Percentiles rank a stretch among this genome's conserved stretches.
Evolutionary conservation across 768 basidiomycete genomes (phyloP).

Genomic region (Mycena epipterygia): DNA sequence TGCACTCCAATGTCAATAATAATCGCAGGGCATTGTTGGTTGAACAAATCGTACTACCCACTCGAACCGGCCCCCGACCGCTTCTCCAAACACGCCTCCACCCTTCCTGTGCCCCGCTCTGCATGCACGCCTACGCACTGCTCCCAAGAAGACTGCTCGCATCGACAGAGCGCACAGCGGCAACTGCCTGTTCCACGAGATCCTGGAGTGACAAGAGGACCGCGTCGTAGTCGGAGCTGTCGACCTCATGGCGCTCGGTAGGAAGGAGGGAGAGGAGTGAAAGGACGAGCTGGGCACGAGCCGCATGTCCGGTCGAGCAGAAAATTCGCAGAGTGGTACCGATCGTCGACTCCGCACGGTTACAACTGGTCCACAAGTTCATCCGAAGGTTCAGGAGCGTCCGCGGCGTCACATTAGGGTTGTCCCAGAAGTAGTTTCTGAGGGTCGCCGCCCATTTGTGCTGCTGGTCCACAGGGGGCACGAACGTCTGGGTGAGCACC

Average conservation of each 20-base stretch:
- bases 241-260: not conserved
- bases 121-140: too few species aligned
- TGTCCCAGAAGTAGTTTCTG: constrained; percentile 19
- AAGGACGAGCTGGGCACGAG: not conserved
- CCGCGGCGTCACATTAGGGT: not conserved
- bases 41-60: too few species aligned
- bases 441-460: too few species aligned
- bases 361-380: not conserved
- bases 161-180: too few species aligned
- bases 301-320: not conserved
- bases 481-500: too few species aligned
- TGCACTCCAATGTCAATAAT: not conserved
- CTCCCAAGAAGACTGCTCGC: too few species aligned
- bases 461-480: too few species aligned
- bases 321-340: not conserved
- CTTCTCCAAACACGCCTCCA: too few species aligned
- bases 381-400: not conserved
- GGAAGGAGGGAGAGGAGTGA: constrained; percentile 23
- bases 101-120: too few species aligned
- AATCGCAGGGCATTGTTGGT: too few species aligned
- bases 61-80: too few species aligned
- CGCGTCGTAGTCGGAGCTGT: not conserved
- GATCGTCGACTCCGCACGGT: not conserved
- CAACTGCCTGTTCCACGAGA: constrained; percentile 21
- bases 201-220: constrained; percentile 10